Evolutionary conservation across 2,329 filamentous ascomycete species (phyloP).

Genomic region (Fusarium coicis): DNA sequence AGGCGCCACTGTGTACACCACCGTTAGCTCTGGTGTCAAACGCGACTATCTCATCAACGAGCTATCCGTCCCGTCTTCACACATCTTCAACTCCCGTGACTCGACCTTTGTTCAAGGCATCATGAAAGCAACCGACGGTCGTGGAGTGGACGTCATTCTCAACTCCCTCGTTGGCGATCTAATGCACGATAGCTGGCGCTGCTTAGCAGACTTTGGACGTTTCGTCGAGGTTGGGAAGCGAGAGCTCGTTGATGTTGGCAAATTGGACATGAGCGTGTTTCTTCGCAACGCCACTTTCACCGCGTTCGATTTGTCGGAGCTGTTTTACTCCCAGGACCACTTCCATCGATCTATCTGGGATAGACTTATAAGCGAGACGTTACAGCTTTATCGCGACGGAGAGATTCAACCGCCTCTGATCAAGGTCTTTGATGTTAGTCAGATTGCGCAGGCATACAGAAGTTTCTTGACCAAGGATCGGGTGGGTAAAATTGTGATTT

Average conservation of each 20-base stretch:
- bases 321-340: background rate
- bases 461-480: background rate
- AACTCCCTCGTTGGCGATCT: background rate
- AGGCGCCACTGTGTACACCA: background rate
- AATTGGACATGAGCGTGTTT: background rate
- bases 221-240: background rate
- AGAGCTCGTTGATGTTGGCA: background rate
- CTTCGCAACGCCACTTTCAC: background rate
- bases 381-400: background rate
- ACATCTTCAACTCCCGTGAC: background rate
- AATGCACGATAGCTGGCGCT: background rate
- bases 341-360: background rate
- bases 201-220: background rate
- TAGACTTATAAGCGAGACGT: background rate
- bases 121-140: fast-evolving
- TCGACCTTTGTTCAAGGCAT: background rate
- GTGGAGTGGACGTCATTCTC: background rate
- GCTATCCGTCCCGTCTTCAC: background rate
- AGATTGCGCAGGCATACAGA: background rate
- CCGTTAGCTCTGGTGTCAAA: background rate
- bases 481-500: background rate
- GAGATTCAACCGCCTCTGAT: background rate
- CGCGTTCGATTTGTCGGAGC: background rate
- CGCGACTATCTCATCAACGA: background rate
- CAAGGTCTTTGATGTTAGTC: background rate